phyloP scores from a whole-genome alignment of 176 grass and related monocot genomes.

The Aegilops tauschii region DNA sequence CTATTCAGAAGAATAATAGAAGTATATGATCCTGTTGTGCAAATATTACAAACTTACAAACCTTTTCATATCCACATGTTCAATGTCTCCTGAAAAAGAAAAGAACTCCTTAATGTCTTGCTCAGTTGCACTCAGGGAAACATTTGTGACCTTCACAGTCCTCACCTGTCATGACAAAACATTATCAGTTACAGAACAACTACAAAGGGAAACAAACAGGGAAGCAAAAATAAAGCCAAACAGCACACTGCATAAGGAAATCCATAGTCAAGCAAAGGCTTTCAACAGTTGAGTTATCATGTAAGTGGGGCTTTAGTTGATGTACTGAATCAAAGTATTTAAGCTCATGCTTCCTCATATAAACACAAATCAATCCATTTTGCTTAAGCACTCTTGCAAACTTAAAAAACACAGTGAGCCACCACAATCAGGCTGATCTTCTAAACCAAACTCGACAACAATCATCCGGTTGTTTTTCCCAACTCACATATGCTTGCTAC shows the following conservation, averaged over 20 bases:
- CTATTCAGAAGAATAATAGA: background rate
- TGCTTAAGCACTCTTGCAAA: background rate
- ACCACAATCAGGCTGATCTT: background rate
- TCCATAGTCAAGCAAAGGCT: background rate
- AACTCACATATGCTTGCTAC: background rate
- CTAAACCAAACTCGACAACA: background rate
- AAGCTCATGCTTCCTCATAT: background rate
- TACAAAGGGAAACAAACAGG: background rate
- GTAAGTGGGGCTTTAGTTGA: background rate
- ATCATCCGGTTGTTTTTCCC: background rate
- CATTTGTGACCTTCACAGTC: conserved; percentile 82
- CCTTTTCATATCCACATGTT: conserved; percentile 88
- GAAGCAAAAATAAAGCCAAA: background rate
- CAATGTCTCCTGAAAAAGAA: conserved; percentile 92
- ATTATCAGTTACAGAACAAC: background rate
- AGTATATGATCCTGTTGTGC: background rate
- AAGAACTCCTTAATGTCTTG: conserved; percentile 95
- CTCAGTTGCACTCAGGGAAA: conserved; percentile 74
- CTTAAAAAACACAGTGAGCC: background rate
- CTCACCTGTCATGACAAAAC: conserved; percentile 48
- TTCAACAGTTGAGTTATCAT: background rate
- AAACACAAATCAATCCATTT: background rate
- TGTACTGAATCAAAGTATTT: background rate
- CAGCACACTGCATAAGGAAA: background rate
- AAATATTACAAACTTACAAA: conserved; percentile 11